These are phyloP conservation scores for Ophiostoma ips DNA, from an alignment of 2,329 filamentous ascomycete species.

Conservation along the genomic window DNA sequence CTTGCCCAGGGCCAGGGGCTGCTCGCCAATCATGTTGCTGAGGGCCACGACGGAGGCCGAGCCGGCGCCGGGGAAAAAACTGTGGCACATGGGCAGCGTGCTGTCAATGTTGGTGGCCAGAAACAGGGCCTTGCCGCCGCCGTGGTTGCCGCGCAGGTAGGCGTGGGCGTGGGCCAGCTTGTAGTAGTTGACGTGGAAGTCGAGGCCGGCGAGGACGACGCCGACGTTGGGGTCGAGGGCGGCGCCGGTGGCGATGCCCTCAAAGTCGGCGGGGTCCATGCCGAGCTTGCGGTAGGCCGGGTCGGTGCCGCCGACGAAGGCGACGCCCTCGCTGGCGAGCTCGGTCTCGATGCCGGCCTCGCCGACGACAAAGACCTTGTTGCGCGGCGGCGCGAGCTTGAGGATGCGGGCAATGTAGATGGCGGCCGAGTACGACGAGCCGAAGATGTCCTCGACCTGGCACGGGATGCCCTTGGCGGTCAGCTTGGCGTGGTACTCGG, in stretches of 20 bases:
- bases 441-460: conserved; percentile 81
- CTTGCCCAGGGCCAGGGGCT: conserved; percentile 75
- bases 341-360: conserved; percentile 87
- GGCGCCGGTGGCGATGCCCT: conserved; percentile 58
- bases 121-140: conserved; percentile 76
- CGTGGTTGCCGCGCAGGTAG: conserved; percentile 58
- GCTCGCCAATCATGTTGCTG: conserved; percentile 52
- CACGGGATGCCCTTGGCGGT: conserved; percentile 66
- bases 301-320: conserved; percentile 79
- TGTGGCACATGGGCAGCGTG: conserved; percentile 67
- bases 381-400: conserved; percentile 59
- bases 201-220: conserved; percentile 75
- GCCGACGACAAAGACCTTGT: conserved; percentile 89
- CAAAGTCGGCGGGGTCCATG: conserved; percentile 68
- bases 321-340: conserved; percentile 62
- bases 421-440: conserved; percentile 85
- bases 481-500: conserved; percentile 88
- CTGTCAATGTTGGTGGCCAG: conserved; percentile 89
- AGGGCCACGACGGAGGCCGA: conserved; percentile 60
- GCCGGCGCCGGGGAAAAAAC: conserved; percentile 85
- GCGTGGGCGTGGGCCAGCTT: conserved; percentile 77
- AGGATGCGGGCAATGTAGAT: conserved; percentile 94
- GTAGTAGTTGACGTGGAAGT: conserved; percentile 91
- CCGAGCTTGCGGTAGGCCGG: conserved; percentile 55
- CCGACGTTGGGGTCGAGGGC: conserved; percentile 77